phyloP scores from a whole-genome alignment of 768 basidiomycete genomes.

The Suillus hirtellus region DNA sequence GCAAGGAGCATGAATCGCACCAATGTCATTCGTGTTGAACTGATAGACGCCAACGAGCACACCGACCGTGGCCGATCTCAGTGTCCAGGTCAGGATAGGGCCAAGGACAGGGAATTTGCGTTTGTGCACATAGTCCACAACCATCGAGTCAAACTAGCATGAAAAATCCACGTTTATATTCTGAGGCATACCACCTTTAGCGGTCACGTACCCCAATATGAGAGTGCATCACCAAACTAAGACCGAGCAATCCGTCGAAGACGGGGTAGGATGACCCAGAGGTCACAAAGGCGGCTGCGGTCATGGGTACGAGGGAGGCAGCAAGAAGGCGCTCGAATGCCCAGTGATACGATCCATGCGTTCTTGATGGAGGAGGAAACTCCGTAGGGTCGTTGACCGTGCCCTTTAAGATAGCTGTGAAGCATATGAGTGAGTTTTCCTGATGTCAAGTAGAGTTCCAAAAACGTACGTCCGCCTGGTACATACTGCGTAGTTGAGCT shows the following conservation, averaged over 20 bases:
- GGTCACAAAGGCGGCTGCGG: conserved; percentile 82
- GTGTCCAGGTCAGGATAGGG: conserved; percentile 66
- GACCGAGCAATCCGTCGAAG: conserved; percentile 85
- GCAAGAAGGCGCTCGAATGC: conserved; percentile 93
- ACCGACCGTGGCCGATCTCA: conserved; percentile 76
- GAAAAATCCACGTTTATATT: not conserved
- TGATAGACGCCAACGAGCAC: conserved; percentile 91
- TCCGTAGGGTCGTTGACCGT: conserved; percentile 94
- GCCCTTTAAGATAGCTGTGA: conserved; percentile 79
- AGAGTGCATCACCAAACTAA: conserved; percentile 89
- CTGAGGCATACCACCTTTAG: not conserved
- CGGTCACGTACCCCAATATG: conserved; percentile 81
- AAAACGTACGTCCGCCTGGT: conserved; percentile 42
- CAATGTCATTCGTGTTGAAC: conserved; percentile 98
- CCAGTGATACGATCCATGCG: conserved; percentile 90
- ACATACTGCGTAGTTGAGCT: conserved; percentile 48
- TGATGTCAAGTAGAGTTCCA: not conserved
- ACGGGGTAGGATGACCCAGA: conserved; percentile 77
- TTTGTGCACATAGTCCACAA: conserved; percentile 90
- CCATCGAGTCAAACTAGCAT: conserved; percentile 65
- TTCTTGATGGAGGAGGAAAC: conserved; percentile 79
- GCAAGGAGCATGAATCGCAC: conserved; percentile 48
- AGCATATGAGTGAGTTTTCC: not conserved
- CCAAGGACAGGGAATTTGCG: conserved; percentile 91
- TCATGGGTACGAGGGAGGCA: conserved; percentile 85